These are phyloP conservation scores for Ophiostoma sp. DNA, from an alignment of 2,329 filamentous ascomycete species.

Conservation along the genomic window DNA sequence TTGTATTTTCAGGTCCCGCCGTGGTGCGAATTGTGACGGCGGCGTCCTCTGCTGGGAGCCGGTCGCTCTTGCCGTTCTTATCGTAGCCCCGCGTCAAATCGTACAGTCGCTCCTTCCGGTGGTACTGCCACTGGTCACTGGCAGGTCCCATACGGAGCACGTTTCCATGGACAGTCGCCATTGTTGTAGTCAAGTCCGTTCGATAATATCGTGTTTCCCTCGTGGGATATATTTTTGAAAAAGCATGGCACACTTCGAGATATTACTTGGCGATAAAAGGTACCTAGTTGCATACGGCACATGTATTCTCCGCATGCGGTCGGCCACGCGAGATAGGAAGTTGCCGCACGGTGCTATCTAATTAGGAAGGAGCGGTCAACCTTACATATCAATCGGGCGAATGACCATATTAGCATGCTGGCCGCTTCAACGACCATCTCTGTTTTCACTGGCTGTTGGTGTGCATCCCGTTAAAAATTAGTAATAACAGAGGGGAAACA, in stretches of 20 bases:
- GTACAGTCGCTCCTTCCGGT: constrained; percentile 34
- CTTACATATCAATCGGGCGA: neutral
- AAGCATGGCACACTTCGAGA: neutral
- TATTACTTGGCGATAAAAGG: neutral
- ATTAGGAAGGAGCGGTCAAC: neutral
- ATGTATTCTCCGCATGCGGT: constrained; percentile 1
- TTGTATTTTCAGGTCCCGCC: constrained; percentile 49
- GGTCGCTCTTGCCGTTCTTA: neutral
- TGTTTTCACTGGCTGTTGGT: neutral
- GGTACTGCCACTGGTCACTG: constrained; percentile 38
- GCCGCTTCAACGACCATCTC: neutral
- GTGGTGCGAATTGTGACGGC: constrained; percentile 42
- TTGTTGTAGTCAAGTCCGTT: neutral
- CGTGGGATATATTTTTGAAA: neutral
- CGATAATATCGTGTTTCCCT: neutral
- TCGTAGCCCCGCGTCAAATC: constrained; percentile 33
- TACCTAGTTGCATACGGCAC: neutral
- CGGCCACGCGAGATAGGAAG: neutral
- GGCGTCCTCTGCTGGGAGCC: constrained; percentile 32
- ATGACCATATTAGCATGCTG: no score
- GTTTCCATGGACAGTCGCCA: constrained; percentile 22
- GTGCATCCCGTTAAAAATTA: no score
- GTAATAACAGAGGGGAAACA: no score
- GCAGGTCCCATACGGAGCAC: constrained; percentile 35
- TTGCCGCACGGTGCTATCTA: neutral